These are phyloP conservation scores for Cercospora zeina DNA, from an alignment of 2,329 filamentous ascomycete genomes.

Conservation along the genomic window DNA sequence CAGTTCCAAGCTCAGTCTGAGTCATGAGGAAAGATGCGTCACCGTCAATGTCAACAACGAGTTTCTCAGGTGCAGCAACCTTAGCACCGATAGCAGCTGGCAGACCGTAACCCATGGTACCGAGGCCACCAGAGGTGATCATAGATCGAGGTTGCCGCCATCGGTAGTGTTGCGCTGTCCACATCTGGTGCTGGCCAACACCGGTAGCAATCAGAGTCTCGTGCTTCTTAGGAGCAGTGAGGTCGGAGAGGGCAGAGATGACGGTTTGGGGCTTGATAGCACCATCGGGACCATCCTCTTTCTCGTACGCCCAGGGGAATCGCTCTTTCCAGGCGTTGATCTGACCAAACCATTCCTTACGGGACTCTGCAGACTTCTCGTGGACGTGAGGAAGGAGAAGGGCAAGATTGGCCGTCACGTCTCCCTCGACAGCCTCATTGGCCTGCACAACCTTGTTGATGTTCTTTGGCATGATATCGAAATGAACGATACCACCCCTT, in stretches of 20 bases:
- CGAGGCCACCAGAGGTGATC: constrained; percentile 93
- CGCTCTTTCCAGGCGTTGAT: constrained; percentile 88
- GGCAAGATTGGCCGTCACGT: constrained; percentile 77
- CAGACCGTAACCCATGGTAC: constrained; percentile 94
- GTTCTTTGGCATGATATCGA: constrained; percentile 99
- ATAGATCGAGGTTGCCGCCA: constrained; percentile 90
- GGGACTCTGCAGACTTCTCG: constrained; percentile 60
- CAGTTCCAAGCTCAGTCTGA: constrained; percentile 88
- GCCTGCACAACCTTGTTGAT: constrained; percentile 99
- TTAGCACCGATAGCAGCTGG: constrained; percentile 95
- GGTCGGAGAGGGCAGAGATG: constrained; percentile 83
- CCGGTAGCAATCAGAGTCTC: constrained; percentile 87
- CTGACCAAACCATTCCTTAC: constrained; percentile 84
- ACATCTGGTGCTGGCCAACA: constrained; percentile 99
- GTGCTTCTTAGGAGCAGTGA: constrained; percentile 78
- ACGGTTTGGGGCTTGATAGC: constrained; percentile 93
- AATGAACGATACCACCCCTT: constrained; percentile 92
- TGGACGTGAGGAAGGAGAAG: constrained; percentile 73
- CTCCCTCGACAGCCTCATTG: constrained; percentile 91
- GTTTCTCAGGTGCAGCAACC: constrained; percentile 75
- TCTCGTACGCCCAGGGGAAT: constrained; percentile 86
- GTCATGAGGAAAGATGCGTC: constrained; percentile 99
- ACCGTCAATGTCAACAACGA: constrained; percentile 94
- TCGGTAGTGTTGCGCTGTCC: constrained; percentile 93
- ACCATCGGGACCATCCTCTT: constrained; percentile 65